Base-by-base conservation (phyloP, 108 stramenopile genomes). In the Epithemia pelagica region DNA sequence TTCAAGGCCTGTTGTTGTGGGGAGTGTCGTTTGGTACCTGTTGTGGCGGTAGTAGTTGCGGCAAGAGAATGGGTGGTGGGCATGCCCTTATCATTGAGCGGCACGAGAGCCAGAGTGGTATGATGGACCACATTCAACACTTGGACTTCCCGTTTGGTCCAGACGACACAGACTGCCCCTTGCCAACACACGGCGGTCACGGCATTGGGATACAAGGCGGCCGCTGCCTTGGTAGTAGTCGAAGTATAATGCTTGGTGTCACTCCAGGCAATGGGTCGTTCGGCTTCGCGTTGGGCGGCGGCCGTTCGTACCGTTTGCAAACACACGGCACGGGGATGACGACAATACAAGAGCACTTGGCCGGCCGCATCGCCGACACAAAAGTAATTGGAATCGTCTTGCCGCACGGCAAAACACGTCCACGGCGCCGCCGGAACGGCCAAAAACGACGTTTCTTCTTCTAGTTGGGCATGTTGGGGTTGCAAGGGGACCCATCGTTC, bases 351-450 rank as follows among this genome's bases (percentile, higher is more conserved):
- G 2, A 20, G 2, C 19, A 66, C 53, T 26, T 27, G 22, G 7
- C 64, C 65, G 5, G 54, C 65, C 1, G 52, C 65, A 31, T 66
- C 65, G 2, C 65, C 62, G 32, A 63, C 62, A 37, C 32, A 31
- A 24, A 63, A 60, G 25, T 60, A 30, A 1, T 28, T 2, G 20
- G 18, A 2, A 27, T 19, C 27, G 28, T 18, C 18, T 58, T 58
- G 5, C 21, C 56, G 5, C 15, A 26, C 24, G 1, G 59, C 21
- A 28, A 28, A 63, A 33, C 37, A 63, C 1, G 32, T 37, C n/a
- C 28, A 24, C 2, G 62, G 29, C 1, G 62, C 29, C 30, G 62
- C 32, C 2, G 62, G 62, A 1, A 63, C 21, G 32, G 28, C n/a
- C 32, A 63, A 24, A 22, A 51, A 24, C 7, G 59, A 60, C 15